Base-by-base conservation (phyloP, 192 early-diverging fungal species). In the Dissophora globulifera region DNA sequence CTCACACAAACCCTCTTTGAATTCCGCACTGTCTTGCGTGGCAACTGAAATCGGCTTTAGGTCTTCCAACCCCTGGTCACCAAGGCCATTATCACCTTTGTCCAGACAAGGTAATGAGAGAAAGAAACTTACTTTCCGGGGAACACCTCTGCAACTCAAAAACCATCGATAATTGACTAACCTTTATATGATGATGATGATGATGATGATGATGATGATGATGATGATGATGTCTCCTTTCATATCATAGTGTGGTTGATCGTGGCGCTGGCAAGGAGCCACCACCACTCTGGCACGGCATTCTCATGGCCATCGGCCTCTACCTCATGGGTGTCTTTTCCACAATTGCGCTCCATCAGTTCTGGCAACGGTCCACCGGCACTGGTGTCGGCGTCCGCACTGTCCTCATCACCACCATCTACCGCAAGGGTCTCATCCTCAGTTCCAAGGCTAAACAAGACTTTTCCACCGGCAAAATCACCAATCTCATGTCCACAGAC, bases 401-500 rank as follows among this genome's bases (percentile, higher is more conserved):
- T 13, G 32, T 43, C 2, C 45, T 86, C 40, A 83, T 86, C 46
- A 69, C 83, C 25, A 58, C 66, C 40, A 82, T 86, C 33, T 86
- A 86, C 63, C 80, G 79, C 38, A 86, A 86, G 48, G 67, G 75
- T 31, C 69, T 86, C 26, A 38, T 79, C n/a, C 61, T 86, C 13
- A 83, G 81, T 22, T 64, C 78, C 38, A 83, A 81, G 51, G 81
- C 83, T 10, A 79, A 74, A 22, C 75, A 82, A 50, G 79, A 82
- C 49, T 84, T 83, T 27, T 82, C 83, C 3, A 79, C 72, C 4
- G 92, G 92, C 43, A 90, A 86, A 35, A 85, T 93, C 42, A 84
- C 91, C 17, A 93, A 92, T 66, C 67, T 93, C 62, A 90, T 93
- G 79, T 85, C 89, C 1, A 86, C 89, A 0, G 94, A 95, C 54